phyloP scores from a whole-genome alignment of 2,329 filamentous ascomycete species.

The Furcasterigmium sp. region DNA sequence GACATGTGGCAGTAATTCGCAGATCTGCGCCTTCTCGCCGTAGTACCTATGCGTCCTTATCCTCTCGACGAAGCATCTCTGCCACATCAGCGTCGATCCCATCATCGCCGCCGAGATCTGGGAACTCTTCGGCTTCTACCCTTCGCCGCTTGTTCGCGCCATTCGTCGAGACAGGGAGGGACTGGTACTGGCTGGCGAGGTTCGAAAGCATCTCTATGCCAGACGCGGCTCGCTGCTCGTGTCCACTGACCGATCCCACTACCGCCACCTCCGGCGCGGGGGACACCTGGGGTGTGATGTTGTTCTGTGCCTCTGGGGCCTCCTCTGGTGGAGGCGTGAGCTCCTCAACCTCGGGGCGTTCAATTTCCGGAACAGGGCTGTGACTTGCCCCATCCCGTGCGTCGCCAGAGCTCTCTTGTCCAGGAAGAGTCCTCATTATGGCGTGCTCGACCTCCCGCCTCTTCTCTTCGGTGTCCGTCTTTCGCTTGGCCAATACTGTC shows the following conservation, averaged over 20 bases:
- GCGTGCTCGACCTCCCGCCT: constrained; percentile 86
- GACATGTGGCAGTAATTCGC: too few relatives aligned
- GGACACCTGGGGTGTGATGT: not conserved
- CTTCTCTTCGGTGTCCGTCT: constrained; percentile 68
- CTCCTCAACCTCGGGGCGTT: constrained; percentile 77
- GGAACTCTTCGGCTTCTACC: constrained; percentile 48
- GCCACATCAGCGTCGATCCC: constrained; percentile 53
- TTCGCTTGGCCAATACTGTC: constrained; percentile 60
- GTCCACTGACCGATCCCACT: not conserved
- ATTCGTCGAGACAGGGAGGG: constrained; percentile 42
- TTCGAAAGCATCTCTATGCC: constrained; percentile 34
- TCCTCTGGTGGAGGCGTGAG: constrained; percentile 74
- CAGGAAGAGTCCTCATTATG: constrained; percentile 78
- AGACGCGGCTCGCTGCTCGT: constrained; percentile 13
- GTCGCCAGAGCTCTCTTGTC: constrained; percentile 45
- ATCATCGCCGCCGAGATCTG: constrained; percentile 48
- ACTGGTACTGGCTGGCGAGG: constrained; percentile 39
- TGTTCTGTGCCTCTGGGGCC: not conserved
- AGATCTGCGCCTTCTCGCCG: too few relatives aligned
- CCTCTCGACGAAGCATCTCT: constrained; percentile 46
- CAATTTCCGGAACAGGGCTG: constrained; percentile 51
- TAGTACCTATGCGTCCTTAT: constrained; percentile 12
- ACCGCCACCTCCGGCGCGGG: not conserved
- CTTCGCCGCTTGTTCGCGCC: constrained; percentile 53
- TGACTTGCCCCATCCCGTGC: constrained; percentile 39